Conservation (phyloP, 768 basidiomycete species). For the Leucocoprinus birnbaumii region DNA sequence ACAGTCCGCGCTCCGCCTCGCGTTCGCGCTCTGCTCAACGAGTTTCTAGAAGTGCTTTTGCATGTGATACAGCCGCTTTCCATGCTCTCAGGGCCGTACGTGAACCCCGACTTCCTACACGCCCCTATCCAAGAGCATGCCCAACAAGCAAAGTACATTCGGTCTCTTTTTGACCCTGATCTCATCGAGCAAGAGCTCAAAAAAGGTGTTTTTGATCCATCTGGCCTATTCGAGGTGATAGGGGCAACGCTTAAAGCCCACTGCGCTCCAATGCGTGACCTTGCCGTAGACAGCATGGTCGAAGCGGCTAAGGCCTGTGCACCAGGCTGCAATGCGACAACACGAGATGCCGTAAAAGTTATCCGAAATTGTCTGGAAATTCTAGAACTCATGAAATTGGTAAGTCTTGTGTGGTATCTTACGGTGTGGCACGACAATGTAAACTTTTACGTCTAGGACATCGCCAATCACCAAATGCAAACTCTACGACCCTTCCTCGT, state of each 20-base stretch:
- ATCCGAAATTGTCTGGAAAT: constrained; percentile 86
- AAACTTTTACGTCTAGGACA: constrained; percentile 59
- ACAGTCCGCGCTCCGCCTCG: constrained; percentile 73
- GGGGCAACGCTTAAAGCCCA: constrained; percentile 84
- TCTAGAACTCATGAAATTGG: constrained; percentile 93
- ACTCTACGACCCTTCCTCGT: constrained; percentile 89
- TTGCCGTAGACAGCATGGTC: constrained; percentile 81
- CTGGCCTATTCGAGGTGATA: constrained; percentile 73
- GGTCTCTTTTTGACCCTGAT: constrained; percentile 76
- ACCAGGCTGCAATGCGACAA: constrained; percentile 50
- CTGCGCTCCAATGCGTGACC: constrained; percentile 92
- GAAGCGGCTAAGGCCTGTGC: constrained; percentile 58
- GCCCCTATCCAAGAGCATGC: constrained; percentile 60
- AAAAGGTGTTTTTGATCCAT: constrained; percentile 75
- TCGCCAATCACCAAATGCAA: constrained; percentile 94
- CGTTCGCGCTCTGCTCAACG: constrained; percentile 63
- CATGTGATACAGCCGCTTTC: constrained; percentile 82
- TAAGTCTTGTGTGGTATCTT: constrained; percentile 35
- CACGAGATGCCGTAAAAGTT: constrained; percentile 66
- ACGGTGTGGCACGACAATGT: constrained; percentile 8
- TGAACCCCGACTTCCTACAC: constrained; percentile 56
- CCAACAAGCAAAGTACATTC: constrained; percentile 64
- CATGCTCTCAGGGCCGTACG: constrained; percentile 56
- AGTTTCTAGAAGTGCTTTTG: constrained; percentile 79
- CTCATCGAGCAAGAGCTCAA: constrained; percentile 81